Percentiles rank a stretch among this genome's conserved stretches.
Evolutionary conservation across 805 yeast genomes (phyloP).

Genomic region (Candida wancherniae): DNA sequence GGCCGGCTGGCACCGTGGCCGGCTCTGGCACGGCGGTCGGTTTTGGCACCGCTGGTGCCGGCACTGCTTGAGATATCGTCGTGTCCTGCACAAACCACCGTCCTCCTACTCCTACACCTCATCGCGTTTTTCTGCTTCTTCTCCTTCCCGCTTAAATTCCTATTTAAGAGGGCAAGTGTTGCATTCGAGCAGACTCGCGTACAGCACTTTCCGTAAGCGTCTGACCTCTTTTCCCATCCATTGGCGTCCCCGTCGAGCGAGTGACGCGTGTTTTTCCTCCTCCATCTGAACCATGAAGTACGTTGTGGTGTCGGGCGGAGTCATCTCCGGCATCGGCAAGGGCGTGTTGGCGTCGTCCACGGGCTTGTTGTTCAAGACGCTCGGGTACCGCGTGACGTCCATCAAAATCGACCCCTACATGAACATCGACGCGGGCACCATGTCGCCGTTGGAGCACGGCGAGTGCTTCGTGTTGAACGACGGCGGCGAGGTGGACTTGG

Average conservation of each 20-base stretch:
- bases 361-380: slow-evolving; percentile 87
- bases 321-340: slow-evolving; percentile 97
- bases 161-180: slow-evolving; percentile 40
- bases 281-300: slow-evolving; percentile 62
- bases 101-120: slow-evolving; percentile 4
- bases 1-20: too few species aligned
- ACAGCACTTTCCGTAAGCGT: neutral
- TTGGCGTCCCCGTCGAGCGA: neutral
- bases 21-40: too few species aligned
- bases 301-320: slow-evolving; percentile 99
- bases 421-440: slow-evolving; percentile 99
- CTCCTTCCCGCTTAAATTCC: slow-evolving; percentile 44
- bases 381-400: slow-evolving; percentile 92
- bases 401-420: slow-evolving; percentile 98
- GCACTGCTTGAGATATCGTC: neutral
- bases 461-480: slow-evolving; percentile 97
- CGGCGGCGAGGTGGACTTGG: slow-evolving; percentile 98
- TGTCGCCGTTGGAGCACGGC: slow-evolving; percentile 99
- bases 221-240: neutral
- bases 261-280: neutral
- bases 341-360: slow-evolving; percentile 98
- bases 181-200: slow-evolving; percentile 1
- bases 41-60: too few species aligned
- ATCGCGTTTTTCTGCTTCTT: slow-evolving; percentile 10
- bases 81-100: slow-evolving; percentile 3